Percentiles rank a stretch among this genome's conserved stretches.
Conservation (phyloP, 2,329 filamentous ascomycete genomes). For the Setomelanomma holmii region DNA sequence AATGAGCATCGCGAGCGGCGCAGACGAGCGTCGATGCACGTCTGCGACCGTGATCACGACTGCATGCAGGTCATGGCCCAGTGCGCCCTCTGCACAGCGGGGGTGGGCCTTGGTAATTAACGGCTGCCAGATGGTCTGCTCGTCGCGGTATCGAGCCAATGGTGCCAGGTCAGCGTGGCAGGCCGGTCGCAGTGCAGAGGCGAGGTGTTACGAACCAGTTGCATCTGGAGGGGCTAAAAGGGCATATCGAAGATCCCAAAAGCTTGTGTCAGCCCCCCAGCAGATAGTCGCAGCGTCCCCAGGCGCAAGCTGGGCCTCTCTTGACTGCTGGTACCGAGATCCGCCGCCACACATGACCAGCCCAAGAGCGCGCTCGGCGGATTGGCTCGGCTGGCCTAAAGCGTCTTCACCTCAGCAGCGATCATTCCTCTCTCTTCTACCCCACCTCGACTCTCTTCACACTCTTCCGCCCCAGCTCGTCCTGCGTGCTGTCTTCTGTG, state of each 20-base stretch:
- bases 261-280: constrained; percentile 44
- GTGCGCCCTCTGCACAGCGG: constrained; percentile 15
- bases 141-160: no score
- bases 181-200: constrained; percentile 29
- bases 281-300: constrained; percentile 22
- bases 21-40: background rate
- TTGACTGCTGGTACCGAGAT: no score
- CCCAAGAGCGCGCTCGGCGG: constrained; percentile 15
- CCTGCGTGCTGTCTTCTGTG: constrained; percentile 3
- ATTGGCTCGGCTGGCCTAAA: constrained; percentile 24
- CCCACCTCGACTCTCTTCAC: constrained; percentile 31
- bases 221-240: constrained; percentile 21
- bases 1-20: no score
- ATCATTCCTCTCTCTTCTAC: constrained; percentile 27
- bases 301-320: no score
- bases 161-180: constrained; percentile 40
- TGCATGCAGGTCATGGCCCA: constrained; percentile 20
- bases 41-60: background rate
- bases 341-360: no score
- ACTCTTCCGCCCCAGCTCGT: constrained; percentile 17
- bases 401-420: background rate
- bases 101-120: no score
- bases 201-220: constrained; percentile 38
- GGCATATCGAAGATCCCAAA: constrained; percentile 37
- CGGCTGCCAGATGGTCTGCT: no score